Evolutionary conservation across 441 rosid species (phyloP).

Genomic region (Euphorbia celastroides): DNA sequence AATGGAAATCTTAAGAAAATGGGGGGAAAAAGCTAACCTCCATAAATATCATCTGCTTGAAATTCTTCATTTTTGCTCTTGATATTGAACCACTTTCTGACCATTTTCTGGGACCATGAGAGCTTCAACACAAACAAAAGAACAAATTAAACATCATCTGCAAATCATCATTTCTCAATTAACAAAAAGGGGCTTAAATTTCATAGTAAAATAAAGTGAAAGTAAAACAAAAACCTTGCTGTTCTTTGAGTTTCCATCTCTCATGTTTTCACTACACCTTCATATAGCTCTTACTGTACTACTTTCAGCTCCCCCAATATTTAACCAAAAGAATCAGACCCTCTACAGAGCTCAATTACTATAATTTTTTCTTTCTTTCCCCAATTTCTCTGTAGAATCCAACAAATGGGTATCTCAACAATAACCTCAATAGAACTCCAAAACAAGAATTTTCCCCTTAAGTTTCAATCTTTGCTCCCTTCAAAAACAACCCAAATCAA

Average conservation of each 20-base stretch:
- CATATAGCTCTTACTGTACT: too few species aligned
- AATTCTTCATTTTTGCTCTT: slow-evolving; percentile 83
- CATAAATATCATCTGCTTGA: slow-evolving; percentile 65
- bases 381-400: too few species aligned
- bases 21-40: slow-evolving; percentile 37
- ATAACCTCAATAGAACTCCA: too few species aligned
- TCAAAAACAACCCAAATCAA: too few species aligned
- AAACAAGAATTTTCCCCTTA: too few species aligned
- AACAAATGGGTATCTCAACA: too few species aligned
- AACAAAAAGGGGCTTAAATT: slow-evolving; percentile 9
- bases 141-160: slow-evolving; percentile 15
- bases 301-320: slow-evolving; percentile 19
- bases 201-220: slow-evolving; percentile 1
- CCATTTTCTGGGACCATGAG: slow-evolving; percentile 93
- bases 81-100: slow-evolving; percentile 91
- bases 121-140: slow-evolving; percentile 41
- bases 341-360: slow-evolving; percentile 14
- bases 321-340: slow-evolving; percentile 21
- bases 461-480: too few species aligned
- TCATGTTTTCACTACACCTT: slow-evolving; percentile 52
- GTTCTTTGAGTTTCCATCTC: slow-evolving; percentile 66
- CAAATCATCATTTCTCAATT: neutral
- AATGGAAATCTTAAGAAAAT: neutral
- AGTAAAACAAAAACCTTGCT: slow-evolving; percentile 81
- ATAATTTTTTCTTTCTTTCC: slow-evolving; percentile 22